Evolutionary conservation across 1,284 basidiomycete genomes (phyloP), one percentile per base, ranked within the genome.

Genomic region (Golubevia sp.): DNA sequence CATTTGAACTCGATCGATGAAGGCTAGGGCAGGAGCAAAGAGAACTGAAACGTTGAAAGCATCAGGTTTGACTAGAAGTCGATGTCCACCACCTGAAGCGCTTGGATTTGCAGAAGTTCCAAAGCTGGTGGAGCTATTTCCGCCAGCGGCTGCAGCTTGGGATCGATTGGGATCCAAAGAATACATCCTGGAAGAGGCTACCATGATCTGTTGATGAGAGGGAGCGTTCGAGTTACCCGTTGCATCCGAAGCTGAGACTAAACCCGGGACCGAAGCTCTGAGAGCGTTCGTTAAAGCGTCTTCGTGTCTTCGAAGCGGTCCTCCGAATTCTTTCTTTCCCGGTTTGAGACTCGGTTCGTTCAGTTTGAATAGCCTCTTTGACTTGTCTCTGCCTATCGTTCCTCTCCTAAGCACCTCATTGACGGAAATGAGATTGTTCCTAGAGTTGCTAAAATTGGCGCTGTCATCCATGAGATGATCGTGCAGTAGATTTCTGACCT

Each of bases 41-140:
- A 99, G 86, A 13, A 95, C 89, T 56, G 90, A 92, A 57, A 98
- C 93, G 85, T 97, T 94, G 86, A 98, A 98, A 0, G 94, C 92
- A 81, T 98, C 92, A 0, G 97, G 91, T 66, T 90, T 90, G 66
- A 97, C 91, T 27, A 99, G 88, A 21, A 92, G 86, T 24, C 92
- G 89, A 85, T 98, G 94, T 59, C 91, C 91, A 55, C 92, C 90
- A 50, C 89, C 90, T 4, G 55, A 52, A 52, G 30, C 30, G 30
- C 30, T 34, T 34, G 30, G 11, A 34, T 34, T 34, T 62, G 93
- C 92, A 3, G 30, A 34, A 34, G 30, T 34, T n/a, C n/a, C 30
- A 34, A 3, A 5, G 4, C 5, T 5, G 11, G 4, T 34, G 30
- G 55, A 52, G 20, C 44, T 56, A 49, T 49, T 34, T 25, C 55